phyloP scores from a whole-genome alignment of 2,329 filamentous ascomycete genomes.

The Scytalidium lignicola region DNA sequence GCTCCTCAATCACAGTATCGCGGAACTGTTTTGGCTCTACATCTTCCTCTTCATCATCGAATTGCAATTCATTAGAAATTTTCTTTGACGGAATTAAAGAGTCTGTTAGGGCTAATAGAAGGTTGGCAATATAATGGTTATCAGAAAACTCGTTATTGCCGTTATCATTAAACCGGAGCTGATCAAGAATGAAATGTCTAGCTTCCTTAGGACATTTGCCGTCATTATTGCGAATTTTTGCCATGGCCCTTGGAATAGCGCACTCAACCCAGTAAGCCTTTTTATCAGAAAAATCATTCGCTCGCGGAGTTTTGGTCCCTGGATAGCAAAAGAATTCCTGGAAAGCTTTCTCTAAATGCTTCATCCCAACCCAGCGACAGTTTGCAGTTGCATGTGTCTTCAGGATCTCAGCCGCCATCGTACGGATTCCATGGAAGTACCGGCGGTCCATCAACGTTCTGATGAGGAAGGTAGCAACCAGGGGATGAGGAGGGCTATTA shows the following conservation, averaged over 20 bases:
- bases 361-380: conserved; percentile 70
- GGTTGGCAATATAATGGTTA: conserved; percentile 76
- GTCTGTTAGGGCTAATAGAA: conserved; percentile 61
- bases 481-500: conserved; percentile 61
- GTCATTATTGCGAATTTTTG: conserved; percentile 67
- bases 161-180: conserved; percentile 92
- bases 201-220: conserved; percentile 75
- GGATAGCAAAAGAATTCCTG: conserved; percentile 83
- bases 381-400: conserved; percentile 70
- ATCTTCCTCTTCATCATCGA: conserved; percentile 36
- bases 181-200: conserved; percentile 80
- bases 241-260: conserved; percentile 75
- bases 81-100: conserved; percentile 48
- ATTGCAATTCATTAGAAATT: conserved; percentile 27
- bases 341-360: conserved; percentile 81
- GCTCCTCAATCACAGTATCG: conserved; percentile 52
- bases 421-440: conserved; percentile 90
- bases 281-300: conserved; percentile 89
- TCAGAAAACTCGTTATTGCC: conserved; percentile 85
- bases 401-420: conserved; percentile 75
- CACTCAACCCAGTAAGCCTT: conserved; percentile 80
- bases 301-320: conserved; percentile 70
- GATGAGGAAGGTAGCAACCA: conserved; percentile 84
- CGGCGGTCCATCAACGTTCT: conserved; percentile 86
- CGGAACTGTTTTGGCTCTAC: conserved; percentile 35